Conservation (phyloP, 331 rosid species). For the Quercus tomentella region DNA sequence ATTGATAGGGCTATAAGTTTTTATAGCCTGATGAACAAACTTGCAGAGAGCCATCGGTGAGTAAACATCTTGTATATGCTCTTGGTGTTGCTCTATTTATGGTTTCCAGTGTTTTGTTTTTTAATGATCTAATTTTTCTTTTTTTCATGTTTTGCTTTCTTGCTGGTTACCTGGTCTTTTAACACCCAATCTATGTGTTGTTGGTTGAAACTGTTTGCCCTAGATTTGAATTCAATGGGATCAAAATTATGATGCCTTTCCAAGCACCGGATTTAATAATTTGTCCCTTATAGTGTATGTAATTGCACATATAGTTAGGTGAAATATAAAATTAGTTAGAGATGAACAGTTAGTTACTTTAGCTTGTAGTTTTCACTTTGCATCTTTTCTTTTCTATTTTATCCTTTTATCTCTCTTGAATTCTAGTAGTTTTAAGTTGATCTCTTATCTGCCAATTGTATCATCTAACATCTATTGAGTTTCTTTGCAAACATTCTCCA, state of each 20-base stretch:
- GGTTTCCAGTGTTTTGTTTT: background rate
- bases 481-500: too few relatives aligned
- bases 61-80: slow-evolving; percentile 17
- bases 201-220: background rate
- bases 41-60: slow-evolving; percentile 81
- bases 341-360: background rate
- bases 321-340: background rate
- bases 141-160: background rate
- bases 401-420: too few relatives aligned
- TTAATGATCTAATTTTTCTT: background rate
- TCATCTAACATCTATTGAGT: too few relatives aligned
- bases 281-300: background rate
- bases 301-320: background rate
- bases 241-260: background rate
- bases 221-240: background rate
- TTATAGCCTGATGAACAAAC: slow-evolving; percentile 75
- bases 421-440: too few relatives aligned
- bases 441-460: too few relatives aligned
- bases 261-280: background rate
- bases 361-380: background rate
- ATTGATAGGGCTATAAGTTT: slow-evolving; percentile 80
- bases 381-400: background rate
- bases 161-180: background rate
- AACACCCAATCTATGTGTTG: background rate
- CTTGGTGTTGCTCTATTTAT: background rate